phyloP scores from a whole-genome alignment of 2,329 filamentous ascomycete species.

The Pyricularia pennisetigena region DNA sequence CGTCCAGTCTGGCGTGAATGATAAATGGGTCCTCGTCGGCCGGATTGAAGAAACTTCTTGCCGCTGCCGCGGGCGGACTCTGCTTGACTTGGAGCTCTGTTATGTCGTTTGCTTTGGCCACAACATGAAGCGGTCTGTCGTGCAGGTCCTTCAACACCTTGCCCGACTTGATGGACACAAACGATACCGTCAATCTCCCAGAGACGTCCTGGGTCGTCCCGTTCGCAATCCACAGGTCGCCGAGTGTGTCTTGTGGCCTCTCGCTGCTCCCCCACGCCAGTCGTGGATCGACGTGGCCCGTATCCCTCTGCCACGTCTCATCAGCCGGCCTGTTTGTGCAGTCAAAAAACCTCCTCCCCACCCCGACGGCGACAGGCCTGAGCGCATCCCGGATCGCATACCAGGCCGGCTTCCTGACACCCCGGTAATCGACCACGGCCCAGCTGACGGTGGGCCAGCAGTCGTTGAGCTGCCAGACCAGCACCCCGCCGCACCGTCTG shows the following conservation, averaged over 20 bases:
- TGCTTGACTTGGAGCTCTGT: conserved; percentile 28
- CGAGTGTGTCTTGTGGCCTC: conserved; percentile 10
- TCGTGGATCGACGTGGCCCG: conserved; percentile 30
- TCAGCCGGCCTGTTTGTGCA: conserved; percentile 24
- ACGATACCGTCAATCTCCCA: conserved; percentile 22
- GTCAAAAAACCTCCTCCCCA: conserved; percentile 31
- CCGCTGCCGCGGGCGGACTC: conserved; percentile 11
- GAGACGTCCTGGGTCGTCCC: conserved; percentile 15
- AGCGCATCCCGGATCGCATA: conserved; percentile 41
- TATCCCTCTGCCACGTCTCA: conserved; percentile 13
- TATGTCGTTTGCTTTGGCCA: conserved; percentile 23
- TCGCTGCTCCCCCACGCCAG: conserved; percentile 9
- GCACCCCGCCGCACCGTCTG: conserved; percentile 64
- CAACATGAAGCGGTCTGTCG: conserved; percentile 14
- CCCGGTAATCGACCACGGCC: conserved; percentile 59
- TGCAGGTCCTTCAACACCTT: conserved; percentile 20
- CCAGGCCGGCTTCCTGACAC: conserved; percentile 52
- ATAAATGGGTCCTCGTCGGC: conserved; percentile 18
- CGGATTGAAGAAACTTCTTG: conserved; percentile 2
- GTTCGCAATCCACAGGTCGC: conserved; percentile 34
- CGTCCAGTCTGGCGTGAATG: conserved; percentile 26
- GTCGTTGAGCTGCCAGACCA: conserved; percentile 82
- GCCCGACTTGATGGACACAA: conserved; percentile 30
- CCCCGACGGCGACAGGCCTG: conserved; percentile 47
- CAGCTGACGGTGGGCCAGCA: conserved; percentile 79